Conservation (phyloP, 1,284 basidiomycete genomes). For the Erythrobasidium hasegawianum region DNA sequence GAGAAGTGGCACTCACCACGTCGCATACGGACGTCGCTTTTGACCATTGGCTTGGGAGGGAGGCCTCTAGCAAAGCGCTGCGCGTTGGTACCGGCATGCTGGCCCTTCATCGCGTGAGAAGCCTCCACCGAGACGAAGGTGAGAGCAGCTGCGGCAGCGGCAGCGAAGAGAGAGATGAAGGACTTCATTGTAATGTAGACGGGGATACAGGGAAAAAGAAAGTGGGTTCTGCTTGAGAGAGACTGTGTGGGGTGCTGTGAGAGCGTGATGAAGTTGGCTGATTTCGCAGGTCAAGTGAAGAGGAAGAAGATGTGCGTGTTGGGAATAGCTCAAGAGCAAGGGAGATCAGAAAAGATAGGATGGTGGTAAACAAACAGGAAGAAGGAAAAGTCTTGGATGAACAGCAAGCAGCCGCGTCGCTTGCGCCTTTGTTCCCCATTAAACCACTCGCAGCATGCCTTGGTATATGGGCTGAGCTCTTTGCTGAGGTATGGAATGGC, state of each 20-base stretch:
- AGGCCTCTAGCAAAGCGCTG: slow-evolving; percentile 1
- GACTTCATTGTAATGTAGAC: slow-evolving; percentile 1
- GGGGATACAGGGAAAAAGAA: not conserved
- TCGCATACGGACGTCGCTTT: not conserved
- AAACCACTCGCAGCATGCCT: no score
- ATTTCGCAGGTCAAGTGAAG: no score
- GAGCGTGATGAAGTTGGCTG: no score
- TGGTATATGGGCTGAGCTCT: no score
- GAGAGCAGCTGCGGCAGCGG: not conserved
- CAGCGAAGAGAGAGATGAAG: not conserved
- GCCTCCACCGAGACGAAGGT: not conserved
- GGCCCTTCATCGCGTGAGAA: not conserved
- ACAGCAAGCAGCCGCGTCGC: no score
- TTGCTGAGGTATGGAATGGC: no score
- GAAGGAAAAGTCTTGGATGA: no score
- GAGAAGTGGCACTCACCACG: slow-evolving; percentile 2
- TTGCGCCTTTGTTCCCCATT: no score
- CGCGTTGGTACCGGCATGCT: not conserved
- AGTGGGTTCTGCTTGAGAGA: not conserved
- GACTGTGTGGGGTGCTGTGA: not conserved
- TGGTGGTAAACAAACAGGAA: no score
- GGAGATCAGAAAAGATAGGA: no score
- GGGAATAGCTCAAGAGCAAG: no score
- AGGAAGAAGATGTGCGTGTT: no score
- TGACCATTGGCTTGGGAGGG: not conserved